phyloP scores from a whole-genome alignment of 2,329 filamentous ascomycete genomes.

The Nemania abortiva region DNA sequence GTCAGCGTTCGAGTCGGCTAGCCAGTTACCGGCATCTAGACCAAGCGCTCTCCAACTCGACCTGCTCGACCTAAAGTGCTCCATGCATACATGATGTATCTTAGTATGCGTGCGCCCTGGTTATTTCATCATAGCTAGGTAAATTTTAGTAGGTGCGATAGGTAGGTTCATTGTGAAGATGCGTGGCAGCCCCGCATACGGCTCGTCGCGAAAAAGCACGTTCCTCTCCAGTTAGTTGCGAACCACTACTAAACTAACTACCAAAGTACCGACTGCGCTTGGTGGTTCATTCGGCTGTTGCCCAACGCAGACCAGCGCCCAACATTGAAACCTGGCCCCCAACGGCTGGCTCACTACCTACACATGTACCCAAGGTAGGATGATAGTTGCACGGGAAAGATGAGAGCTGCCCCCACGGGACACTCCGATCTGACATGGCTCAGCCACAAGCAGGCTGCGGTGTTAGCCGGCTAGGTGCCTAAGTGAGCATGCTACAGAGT shows the following conservation, averaged over 20 bases:
- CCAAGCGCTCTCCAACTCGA: background rate
- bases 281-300: background rate
- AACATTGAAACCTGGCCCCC: background rate
- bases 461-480: background rate
- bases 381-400: background rate
- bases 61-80: background rate
- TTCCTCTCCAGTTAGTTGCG: background rate
- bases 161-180: background rate
- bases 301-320: background rate
- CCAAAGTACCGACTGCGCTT: background rate
- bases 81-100: background rate
- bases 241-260: background rate
- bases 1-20: constrained; percentile 35
- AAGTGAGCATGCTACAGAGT: constrained; percentile 16
- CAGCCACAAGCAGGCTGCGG: constrained; percentile 28
- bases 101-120: too few relatives aligned
- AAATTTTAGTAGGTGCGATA: background rate
- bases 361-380: background rate
- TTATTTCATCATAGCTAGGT: background rate
- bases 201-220: background rate
- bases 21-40: constrained; percentile 1
- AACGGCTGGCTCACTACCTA: background rate
- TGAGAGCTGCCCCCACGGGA: constrained; percentile 25
- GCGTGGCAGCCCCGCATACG: constrained; percentile 7
- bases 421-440: constrained; percentile 26